Evolutionary conservation across 371 early-diverging fungal genomes (phyloP).

Genomic region (Mortierella sp.): DNA sequence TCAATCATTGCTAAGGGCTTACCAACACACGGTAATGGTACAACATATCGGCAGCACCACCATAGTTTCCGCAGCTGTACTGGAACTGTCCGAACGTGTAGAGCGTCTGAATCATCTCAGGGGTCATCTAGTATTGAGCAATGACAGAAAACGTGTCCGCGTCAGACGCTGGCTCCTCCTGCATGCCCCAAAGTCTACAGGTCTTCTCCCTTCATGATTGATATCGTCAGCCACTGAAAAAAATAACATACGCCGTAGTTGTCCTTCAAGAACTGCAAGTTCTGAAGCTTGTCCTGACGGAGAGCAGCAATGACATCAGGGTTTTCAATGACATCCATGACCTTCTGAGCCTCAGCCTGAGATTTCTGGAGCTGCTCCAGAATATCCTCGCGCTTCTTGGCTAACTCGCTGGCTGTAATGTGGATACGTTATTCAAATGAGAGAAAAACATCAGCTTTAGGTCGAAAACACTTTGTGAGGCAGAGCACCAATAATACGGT

Average conservation of each 20-base stretch:
- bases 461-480: background rate
- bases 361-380: constrained; percentile 77
- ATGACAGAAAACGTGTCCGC: background rate
- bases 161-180: background rate
- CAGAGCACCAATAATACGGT: too few relatives aligned
- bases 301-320: constrained; percentile 89
- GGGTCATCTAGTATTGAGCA: constrained; percentile 70
- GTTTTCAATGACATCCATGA: constrained; percentile 90
- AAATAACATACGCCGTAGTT: constrained; percentile 74
- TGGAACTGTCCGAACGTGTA: constrained; percentile 92
- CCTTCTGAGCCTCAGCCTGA: constrained; percentile 81
- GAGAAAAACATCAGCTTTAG: background rate
- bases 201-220: background rate
- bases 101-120: constrained; percentile 84
- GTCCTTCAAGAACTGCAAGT: constrained; percentile 85
- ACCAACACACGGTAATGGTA: constrained; percentile 94
- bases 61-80: constrained; percentile 93
- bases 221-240: too few relatives aligned
- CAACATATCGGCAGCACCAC: constrained; percentile 90
- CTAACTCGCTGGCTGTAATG: constrained; percentile 66
- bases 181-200: background rate
- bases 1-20: constrained; percentile 12
- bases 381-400: constrained; percentile 79
- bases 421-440: background rate
- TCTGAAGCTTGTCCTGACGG: constrained; percentile 92